Conservation (phyloP, 1,139 yeast species). For the Geotrichum bryndzae region DNA sequence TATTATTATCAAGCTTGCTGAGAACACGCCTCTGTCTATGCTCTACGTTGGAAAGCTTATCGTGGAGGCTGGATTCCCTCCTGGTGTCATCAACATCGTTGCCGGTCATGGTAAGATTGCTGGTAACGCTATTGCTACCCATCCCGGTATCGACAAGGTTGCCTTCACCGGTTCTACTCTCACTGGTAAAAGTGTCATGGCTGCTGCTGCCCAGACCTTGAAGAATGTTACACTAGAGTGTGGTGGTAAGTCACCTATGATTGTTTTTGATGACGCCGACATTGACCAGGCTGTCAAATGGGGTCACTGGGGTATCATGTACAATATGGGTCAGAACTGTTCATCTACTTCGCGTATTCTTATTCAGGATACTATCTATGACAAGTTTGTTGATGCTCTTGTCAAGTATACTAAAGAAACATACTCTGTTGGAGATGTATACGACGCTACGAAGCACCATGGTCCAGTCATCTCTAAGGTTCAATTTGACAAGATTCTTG, state of each 20-base stretch:
- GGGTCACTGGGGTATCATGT: conserved; percentile 59
- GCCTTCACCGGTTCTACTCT: conserved; percentile 82
- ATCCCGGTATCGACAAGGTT: conserved; percentile 63
- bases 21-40: conserved; percentile 75
- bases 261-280: conserved; percentile 70
- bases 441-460: conserved; percentile 45
- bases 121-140: conserved; percentile 67
- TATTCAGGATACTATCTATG: conserved; percentile 72
- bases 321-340: conserved; percentile 85
- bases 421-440: conserved; percentile 40
- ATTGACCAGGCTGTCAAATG: conserved; percentile 56
- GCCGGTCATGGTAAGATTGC: conserved; percentile 70
- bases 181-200: conserved; percentile 68
- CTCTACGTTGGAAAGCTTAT: conserved; percentile 55
- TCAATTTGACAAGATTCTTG: conserved; percentile 60
- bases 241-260: conserved; percentile 83
- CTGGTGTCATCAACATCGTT: conserved; percentile 70
- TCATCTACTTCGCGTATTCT: conserved; percentile 81
- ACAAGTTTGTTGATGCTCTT: conserved; percentile 53
- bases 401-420: conserved; percentile 44
- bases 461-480: conserved; percentile 69
- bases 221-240: conserved; percentile 70
- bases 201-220: conserved; percentile 46
- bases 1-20: conserved; percentile 72
- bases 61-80: conserved; percentile 69